These are phyloP conservation scores for Fomitopsis pulvina DNA, from an alignment of 768 basidiomycete species.

Conservation along the genomic window DNA sequence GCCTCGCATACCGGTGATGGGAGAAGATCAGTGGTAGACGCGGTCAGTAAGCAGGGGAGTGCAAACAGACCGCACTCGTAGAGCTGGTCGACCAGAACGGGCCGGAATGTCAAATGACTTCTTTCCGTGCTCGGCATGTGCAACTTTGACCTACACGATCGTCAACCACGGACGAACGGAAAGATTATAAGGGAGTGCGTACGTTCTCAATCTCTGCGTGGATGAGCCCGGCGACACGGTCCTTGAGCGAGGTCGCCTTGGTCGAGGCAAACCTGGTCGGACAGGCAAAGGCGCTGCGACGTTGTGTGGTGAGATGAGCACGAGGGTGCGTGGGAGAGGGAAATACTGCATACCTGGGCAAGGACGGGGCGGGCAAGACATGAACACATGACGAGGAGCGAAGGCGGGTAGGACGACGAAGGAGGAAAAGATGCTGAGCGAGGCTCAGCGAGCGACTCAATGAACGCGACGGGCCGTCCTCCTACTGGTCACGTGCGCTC, in stretches of 20 bases:
- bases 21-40: slow-evolving; percentile 5
- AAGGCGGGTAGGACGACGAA: slow-evolving; percentile 12
- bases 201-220: slow-evolving; percentile 79
- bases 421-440: slow-evolving; percentile 22
- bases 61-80: slow-evolving; percentile 54
- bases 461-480: too few relatives aligned
- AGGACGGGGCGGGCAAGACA: slow-evolving; percentile 28
- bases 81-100: slow-evolving; percentile 85
- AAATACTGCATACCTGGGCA: slow-evolving; percentile 25
- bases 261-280: slow-evolving; percentile 62
- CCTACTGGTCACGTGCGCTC: slow-evolving; percentile 1
- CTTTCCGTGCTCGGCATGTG: slow-evolving; percentile 82
- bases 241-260: slow-evolving; percentile 78
- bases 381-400: slow-evolving; percentile 24
- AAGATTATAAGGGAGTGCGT: slow-evolving; percentile 12
- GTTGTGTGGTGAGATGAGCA: slow-evolving; percentile 27
- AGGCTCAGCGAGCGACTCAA: too few relatives aligned
- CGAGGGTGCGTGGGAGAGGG: slow-evolving; percentile 22
- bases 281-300: slow-evolving; percentile 39
- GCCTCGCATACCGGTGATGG: slow-evolving; percentile 73
- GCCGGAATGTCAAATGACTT: slow-evolving; percentile 74
- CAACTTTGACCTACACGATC: slow-evolving; percentile 61
- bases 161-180: slow-evolving; percentile 6
- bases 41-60: not conserved
- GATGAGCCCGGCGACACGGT: slow-evolving; percentile 89